Base-by-base conservation (phyloP, 2,329 filamentous ascomycete genomes). In the Decorospora gaudefroyi region DNA sequence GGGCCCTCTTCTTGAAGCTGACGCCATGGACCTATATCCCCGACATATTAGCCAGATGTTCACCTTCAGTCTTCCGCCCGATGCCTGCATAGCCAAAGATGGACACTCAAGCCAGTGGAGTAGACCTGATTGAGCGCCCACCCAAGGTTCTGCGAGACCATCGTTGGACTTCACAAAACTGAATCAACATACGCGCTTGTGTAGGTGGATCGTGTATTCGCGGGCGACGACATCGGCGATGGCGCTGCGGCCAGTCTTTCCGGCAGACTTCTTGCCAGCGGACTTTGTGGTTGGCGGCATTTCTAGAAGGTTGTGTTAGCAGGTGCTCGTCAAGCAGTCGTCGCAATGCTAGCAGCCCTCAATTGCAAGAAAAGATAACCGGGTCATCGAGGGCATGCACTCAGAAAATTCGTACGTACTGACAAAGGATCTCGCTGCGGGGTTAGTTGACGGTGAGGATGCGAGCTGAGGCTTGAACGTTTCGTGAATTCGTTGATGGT, bases 121-220 rank as follows among this genome's bases (percentile, higher is more conserved):
- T 57, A 49, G 46, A 39, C 51, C 51, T 57, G 47, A 29, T 50
- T 45, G 31, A 46, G 42, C 50, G 47, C 21, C 40, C 51, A 35
- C 46, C 50, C 43, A 38, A 47, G 44, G 46, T 54, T 51, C 36
- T 55, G 53, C 57, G 70, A 77, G 78, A 50, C 74, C 79, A 74
- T 79, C 75, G 73, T 74, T 84, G 82, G 81, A 84, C 81, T 84
- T 84, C 82, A 84, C 81, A 74, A 85, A 84, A 85, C 82, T 82
- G 81, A 83, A 77, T 62, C 68, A 76, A 87, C 87, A 76, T 91
- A 95, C 89, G 80, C 92, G 88, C 88, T 96, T 97, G 89, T 99
- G 93, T 71, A 99, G 82, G 85, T 99, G 92, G 82, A 99, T 97
- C 78, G 93, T 99, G 86, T 99, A 99, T 84, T 99, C 95, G 84